These are phyloP conservation scores for Alternaria atra DNA, from an alignment of 2,329 filamentous ascomycete species.

Conservation along the genomic window DNA sequence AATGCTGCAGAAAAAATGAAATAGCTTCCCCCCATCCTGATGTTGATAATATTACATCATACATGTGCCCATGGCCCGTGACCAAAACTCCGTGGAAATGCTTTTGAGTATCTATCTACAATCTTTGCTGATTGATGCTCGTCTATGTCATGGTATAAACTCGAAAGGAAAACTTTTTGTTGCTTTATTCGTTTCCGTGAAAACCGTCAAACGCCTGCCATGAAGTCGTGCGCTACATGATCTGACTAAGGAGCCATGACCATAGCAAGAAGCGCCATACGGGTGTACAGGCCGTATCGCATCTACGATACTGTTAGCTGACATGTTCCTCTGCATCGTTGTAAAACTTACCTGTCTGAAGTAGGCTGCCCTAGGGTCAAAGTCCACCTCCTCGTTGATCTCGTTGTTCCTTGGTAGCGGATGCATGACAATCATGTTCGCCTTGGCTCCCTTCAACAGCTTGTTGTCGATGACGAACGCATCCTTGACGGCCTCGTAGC, in stretches of 20 bases:
- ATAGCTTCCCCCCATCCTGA: slow-evolving; percentile 43
- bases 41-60: slow-evolving; percentile 32
- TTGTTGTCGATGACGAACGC: slow-evolving; percentile 89
- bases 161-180: slow-evolving; percentile 11
- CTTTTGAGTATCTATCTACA: slow-evolving; percentile 19
- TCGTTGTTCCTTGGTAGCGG: slow-evolving; percentile 93
- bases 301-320: slow-evolving; percentile 71
- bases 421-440: slow-evolving; percentile 93
- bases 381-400: slow-evolving; percentile 95
- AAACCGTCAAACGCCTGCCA: slow-evolving; percentile 22
- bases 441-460: slow-evolving; percentile 89
- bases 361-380: slow-evolving; percentile 95
- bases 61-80: slow-evolving; percentile 14
- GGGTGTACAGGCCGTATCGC: slow-evolving; percentile 96
- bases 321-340: not conserved
- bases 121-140: not conserved
- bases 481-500: slow-evolving; percentile 89
- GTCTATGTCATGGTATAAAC: slow-evolving; percentile 18
- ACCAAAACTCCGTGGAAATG: slow-evolving; percentile 17
- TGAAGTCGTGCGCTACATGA: slow-evolving; percentile 11
- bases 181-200: slow-evolving; percentile 19
- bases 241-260: slow-evolving; percentile 72
- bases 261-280: slow-evolving; percentile 95
- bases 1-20: slow-evolving; percentile 42
- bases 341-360: slow-evolving; percentile 88